Percentiles rank a stretch among this genome's conserved stretches.
phyloP scores from a whole-genome alignment of 805 yeast species.

The Yamadazyma scolyti region DNA sequence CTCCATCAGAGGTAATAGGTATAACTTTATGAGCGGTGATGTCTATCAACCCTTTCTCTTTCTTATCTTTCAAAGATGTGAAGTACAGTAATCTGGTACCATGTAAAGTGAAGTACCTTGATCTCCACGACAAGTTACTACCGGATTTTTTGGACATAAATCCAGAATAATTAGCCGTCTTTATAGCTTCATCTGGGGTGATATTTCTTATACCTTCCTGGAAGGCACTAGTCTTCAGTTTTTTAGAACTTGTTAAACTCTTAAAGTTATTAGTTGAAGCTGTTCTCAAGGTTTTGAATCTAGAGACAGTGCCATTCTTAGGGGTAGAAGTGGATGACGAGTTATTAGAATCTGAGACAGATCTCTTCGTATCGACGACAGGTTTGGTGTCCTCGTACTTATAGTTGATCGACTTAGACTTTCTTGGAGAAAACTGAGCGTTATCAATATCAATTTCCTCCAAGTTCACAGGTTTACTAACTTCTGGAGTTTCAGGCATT shows the following conservation, averaged over 20 bases:
- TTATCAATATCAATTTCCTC: constrained; percentile 27
- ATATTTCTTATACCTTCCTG: constrained; percentile 81
- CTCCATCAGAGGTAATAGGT: constrained; percentile 49
- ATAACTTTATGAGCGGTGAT: constrained; percentile 91
- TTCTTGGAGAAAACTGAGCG: constrained; percentile 33
- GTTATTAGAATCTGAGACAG: constrained; percentile 35
- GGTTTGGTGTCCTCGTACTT: constrained; percentile 10
- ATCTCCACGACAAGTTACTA: constrained; percentile 83
- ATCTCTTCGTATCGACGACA: constrained; percentile 20
- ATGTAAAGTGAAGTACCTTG: constrained; percentile 79
- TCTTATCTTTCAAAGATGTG: constrained; percentile 67
- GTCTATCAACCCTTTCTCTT: constrained; percentile 91
- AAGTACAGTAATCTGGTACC: constrained; percentile 92
- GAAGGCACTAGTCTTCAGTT: constrained; percentile 73
- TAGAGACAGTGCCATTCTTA: constrained; percentile 20
- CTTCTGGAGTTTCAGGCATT: constrained; percentile 1
- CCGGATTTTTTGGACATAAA: constrained; percentile 94
- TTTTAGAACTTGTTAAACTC: constrained; percentile 44
- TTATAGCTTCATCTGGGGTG: constrained; percentile 74
- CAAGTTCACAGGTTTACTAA: constrained; percentile 2
- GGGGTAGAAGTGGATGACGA: constrained; percentile 9
- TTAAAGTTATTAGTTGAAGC: constrained; percentile 51
- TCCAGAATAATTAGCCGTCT: constrained; percentile 75
- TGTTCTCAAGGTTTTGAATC: constrained; percentile 50
- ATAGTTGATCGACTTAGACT: constrained; percentile 20